phyloP scores from a whole-genome alignment of 192 early-diverging fungal genomes.

The Martensiomyces pterosporus region DNA sequence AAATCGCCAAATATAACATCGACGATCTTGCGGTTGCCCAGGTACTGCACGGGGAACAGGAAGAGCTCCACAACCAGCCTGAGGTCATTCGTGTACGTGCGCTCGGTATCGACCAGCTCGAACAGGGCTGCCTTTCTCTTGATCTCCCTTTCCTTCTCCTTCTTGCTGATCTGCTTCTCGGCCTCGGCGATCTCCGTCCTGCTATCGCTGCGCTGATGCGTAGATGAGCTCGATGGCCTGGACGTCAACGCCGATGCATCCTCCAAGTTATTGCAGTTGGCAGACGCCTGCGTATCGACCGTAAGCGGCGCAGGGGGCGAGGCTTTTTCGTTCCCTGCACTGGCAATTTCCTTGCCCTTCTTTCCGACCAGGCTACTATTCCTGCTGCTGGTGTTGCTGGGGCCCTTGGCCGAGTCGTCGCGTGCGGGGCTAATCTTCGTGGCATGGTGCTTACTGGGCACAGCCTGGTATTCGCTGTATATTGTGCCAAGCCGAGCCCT shows the following conservation, averaged over 20 bases:
- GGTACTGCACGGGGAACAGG: conserved; percentile 39
- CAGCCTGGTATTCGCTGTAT: conserved; percentile 32
- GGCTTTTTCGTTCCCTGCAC: not conserved
- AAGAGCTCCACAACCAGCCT: conserved; percentile 51
- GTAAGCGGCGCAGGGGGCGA: conserved; percentile 11
- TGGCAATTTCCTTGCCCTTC: too few species aligned
- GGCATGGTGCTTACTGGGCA: too few species aligned
- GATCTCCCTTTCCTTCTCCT: conserved; percentile 33
- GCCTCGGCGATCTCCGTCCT: conserved; percentile 4
- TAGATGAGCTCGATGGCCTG: too few species aligned
- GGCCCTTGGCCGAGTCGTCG: conserved; percentile 9
- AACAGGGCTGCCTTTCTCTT: conserved; percentile 50
- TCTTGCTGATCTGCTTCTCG: conserved; percentile 15
- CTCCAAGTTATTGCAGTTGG: too few species aligned
- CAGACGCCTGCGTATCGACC: conserved; percentile 35
- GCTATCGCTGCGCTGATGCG: conserved; percentile 11
- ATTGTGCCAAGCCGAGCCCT: conserved; percentile 33
- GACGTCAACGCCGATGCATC: too few species aligned
- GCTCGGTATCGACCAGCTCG: conserved; percentile 46
- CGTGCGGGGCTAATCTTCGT: conserved; percentile 6
- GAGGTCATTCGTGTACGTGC: conserved; percentile 42
- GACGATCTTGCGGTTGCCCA: conserved; percentile 48
- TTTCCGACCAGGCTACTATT: conserved; percentile 20
- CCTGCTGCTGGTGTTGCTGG: conserved; percentile 42
- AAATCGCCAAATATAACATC: conserved; percentile 50